Conservation (phyloP, 2,329 filamentous ascomycete species). For the Arthrobotrys musiformis region DNA sequence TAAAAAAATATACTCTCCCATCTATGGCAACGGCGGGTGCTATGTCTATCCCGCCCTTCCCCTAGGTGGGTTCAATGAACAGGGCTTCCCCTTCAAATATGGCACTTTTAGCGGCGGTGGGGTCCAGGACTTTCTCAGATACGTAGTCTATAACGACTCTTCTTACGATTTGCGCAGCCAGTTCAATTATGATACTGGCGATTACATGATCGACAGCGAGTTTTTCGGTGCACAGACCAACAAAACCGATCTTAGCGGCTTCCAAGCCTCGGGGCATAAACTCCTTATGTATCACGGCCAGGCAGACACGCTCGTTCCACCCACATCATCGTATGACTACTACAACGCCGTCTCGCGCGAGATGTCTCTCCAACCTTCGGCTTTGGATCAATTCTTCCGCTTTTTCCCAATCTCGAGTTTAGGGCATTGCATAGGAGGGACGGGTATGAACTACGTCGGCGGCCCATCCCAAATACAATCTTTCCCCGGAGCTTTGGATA, state of each 20-base stretch:
- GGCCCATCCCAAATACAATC: conserved; percentile 1
- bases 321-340: conserved; percentile 1
- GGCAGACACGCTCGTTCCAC: not conserved
- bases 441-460: conserved; percentile 48
- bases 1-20: conserved; percentile 60
- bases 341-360: conserved; percentile 15
- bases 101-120: not conserved
- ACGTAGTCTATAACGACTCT: conserved; percentile 64
- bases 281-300: conserved; percentile 66
- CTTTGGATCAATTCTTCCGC: conserved; percentile 61
- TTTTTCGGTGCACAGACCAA: conserved; percentile 62
- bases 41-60: conserved; percentile 59
- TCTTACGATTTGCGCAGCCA: conserved; percentile 61
- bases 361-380: conserved; percentile 14
- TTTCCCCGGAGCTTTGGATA: not conserved
- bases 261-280: conserved; percentile 64
- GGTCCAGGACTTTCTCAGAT: conserved; percentile 63
- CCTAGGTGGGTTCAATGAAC: not conserved
- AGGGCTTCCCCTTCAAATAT: conserved; percentile 9
- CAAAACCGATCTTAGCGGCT: conserved; percentile 62
- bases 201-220: conserved; percentile 58
- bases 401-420: conserved; percentile 61
- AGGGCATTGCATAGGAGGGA: conserved; percentile 61
- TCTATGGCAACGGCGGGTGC: conserved; percentile 60
- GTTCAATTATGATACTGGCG: conserved; percentile 63